Conservation (phyloP, 1,284 basidiomycete species). For the Sporisorium exsertum region DNA sequence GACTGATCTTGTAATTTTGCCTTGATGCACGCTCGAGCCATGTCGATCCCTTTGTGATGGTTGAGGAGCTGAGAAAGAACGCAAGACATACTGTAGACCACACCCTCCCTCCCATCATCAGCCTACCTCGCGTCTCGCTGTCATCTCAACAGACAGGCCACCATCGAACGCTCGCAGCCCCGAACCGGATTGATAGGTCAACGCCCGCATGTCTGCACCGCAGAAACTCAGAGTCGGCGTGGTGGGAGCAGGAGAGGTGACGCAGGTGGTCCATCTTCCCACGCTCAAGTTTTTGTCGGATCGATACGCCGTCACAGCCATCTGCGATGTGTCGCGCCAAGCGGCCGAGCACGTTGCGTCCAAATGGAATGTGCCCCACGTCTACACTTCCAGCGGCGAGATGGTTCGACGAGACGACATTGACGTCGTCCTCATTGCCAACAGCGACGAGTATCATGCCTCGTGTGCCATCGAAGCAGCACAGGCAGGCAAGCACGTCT, state of each 20-base stretch:
- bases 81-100: too few relatives aligned
- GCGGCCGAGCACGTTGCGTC: slow-evolving; percentile 59
- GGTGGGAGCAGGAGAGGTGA: slow-evolving; percentile 63
- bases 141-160: too few relatives aligned
- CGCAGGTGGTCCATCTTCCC: slow-evolving; percentile 64
- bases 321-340: slow-evolving; percentile 66
- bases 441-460: slow-evolving; percentile 53
- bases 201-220: slow-evolving; percentile 2
- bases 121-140: not conserved
- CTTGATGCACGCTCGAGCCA: slow-evolving; percentile 8
- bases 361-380: slow-evolving; percentile 66
- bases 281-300: slow-evolving; percentile 59
- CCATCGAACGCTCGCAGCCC: too few relatives aligned
- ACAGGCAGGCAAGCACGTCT: slow-evolving; percentile 49
- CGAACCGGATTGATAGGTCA: too few relatives aligned
- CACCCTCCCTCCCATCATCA: not conserved
- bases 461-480: slow-evolving; percentile 49
- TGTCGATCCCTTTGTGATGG: slow-evolving; percentile 5
- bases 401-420: slow-evolving; percentile 61
- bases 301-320: slow-evolving; percentile 62
- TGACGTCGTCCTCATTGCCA: slow-evolving; percentile 61
- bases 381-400: slow-evolving; percentile 39
- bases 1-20: not conserved
- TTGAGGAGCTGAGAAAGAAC: too few relatives aligned
- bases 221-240: slow-evolving; percentile 52